Evolutionary conservation across 2,329 filamentous ascomycete species (phyloP).

Genomic region (Exutisphaerella laricina): DNA sequence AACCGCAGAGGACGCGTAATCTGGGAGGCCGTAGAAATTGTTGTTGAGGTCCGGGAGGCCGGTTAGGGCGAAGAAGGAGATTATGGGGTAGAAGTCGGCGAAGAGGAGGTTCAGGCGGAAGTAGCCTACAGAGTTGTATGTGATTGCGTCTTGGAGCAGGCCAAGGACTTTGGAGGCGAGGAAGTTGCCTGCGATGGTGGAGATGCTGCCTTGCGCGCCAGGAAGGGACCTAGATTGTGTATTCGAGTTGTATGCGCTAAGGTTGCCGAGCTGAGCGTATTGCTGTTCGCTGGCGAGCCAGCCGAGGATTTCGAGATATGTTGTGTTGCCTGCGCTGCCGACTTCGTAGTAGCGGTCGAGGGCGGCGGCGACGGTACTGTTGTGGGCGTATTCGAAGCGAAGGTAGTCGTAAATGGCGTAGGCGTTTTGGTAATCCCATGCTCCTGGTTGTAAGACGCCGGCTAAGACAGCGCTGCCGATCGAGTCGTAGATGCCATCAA

Average conservation of each 20-base stretch:
- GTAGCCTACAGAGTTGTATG: slow-evolving; percentile 18
- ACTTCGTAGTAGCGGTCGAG: slow-evolving; percentile 30
- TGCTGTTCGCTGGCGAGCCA: slow-evolving; percentile 46
- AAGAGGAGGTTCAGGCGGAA: slow-evolving; percentile 40
- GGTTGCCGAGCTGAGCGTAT: slow-evolving; percentile 42
- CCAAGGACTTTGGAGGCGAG: slow-evolving; percentile 33
- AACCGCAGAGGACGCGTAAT: slow-evolving; percentile 44
- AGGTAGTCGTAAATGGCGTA: slow-evolving; percentile 53
- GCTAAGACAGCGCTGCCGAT: slow-evolving; percentile 43
- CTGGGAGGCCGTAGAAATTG: slow-evolving; percentile 47
- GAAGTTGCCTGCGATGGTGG: slow-evolving; percentile 36
- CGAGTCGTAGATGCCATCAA: slow-evolving; percentile 43
- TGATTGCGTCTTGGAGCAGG: slow-evolving; percentile 31
- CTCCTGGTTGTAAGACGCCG: slow-evolving; percentile 35
- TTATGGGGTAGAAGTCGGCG: slow-evolving; percentile 45
- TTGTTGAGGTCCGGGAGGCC: slow-evolving; percentile 36
- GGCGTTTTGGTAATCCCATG: slow-evolving; percentile 49
- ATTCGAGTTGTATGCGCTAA: slow-evolving; percentile 30
- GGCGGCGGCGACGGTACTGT: slow-evolving; percentile 37
- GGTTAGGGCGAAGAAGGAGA: slow-evolving; percentile 47
- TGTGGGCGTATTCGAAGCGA: slow-evolving; percentile 50
- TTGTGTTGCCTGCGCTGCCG: slow-evolving; percentile 13
- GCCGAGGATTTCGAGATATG: slow-evolving; percentile 31
- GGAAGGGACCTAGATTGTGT: slow-evolving; percentile 20
- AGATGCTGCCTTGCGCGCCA: slow-evolving; percentile 33